Percentiles rank a stretch among this genome's conserved stretches.
phyloP scores from a whole-genome alignment of 1,139 yeast species.

The Lodderomyces parapsilosis region DNA sequence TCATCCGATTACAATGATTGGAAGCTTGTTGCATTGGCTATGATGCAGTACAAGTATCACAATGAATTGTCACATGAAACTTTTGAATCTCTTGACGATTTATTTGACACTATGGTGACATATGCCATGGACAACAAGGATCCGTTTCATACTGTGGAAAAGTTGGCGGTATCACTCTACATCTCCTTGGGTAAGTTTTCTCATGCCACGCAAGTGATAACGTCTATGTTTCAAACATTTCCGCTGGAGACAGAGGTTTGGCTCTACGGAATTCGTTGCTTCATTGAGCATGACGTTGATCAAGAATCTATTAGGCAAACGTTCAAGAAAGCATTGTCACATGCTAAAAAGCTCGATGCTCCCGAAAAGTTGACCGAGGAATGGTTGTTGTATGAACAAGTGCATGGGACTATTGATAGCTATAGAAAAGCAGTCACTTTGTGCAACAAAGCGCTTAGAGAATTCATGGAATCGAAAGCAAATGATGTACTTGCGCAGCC shows the following conservation, averaged over 20 bases:
- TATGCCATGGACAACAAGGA: conserved; percentile 32
- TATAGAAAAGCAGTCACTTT: conserved; percentile 22
- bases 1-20: conserved; percentile 30
- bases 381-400: conserved; percentile 39
- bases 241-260: conserved; percentile 44
- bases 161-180: conserved; percentile 30
- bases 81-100: not conserved
- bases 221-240: conserved; percentile 26
- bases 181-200: conserved; percentile 24
- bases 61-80: not conserved
- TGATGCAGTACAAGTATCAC: conserved; percentile 21
- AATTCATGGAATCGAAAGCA: not conserved
- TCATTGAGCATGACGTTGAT: conserved; percentile 30
- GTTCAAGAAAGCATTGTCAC: conserved; percentile 31
- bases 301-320: conserved; percentile 20
- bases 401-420: conserved; percentile 28
- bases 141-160: conserved; percentile 43
- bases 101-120: conserved; percentile 10
- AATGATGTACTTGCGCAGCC: not conserved
- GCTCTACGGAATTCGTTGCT: conserved; percentile 33
- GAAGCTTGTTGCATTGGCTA: conserved; percentile 33
- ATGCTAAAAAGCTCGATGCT: conserved; percentile 39
- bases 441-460: conserved; percentile 7
- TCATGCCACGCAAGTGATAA: conserved; percentile 27
- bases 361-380: conserved; percentile 53